A percentile compares a stretch with the other conserved stretches of the same genome.
These are phyloP conservation scores for Arctostaphylos glauca DNA, from an alignment of 148 eudicot genomes.

Conservation along the genomic window DNA sequence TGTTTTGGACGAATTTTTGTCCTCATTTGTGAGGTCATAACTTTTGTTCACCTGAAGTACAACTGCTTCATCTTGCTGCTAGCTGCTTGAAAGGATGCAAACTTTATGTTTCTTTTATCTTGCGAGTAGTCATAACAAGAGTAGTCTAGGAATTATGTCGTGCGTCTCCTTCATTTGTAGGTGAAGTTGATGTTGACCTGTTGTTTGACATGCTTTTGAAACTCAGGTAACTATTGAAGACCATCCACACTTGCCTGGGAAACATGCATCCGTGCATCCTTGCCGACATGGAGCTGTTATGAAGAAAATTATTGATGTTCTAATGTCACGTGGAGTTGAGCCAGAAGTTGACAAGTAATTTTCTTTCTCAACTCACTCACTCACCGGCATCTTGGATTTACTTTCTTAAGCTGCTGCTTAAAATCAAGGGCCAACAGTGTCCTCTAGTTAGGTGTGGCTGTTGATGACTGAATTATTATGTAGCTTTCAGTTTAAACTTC, in stretches of 20 bases:
- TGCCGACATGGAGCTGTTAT: constrained; percentile 97
- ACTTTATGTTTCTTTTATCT: neutral
- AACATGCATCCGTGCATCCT: constrained; percentile 99
- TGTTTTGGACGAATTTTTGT: neutral
- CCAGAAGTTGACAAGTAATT: constrained; percentile 99
- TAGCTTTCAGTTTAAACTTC: neutral
- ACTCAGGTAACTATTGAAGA: constrained; percentile 93
- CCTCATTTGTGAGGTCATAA: constrained; percentile 8
- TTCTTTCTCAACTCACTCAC: neutral
- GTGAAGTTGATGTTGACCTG: constrained; percentile 7
- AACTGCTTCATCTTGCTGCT: neutral
- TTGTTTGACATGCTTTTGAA: neutral
- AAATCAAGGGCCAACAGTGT: neutral
- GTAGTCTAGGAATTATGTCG: neutral
- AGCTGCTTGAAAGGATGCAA: neutral
- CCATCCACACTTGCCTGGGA: constrained; percentile 97
- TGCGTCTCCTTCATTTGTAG: neutral
- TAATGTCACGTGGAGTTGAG: constrained; percentile 94
- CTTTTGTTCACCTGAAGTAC: neutral
- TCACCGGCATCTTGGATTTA: neutral
- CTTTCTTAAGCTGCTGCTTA: neutral
- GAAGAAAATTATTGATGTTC: constrained; percentile 96
- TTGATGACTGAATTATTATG: neutral
- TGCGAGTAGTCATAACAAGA: neutral
- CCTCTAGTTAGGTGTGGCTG: neutral